phyloP scores from a whole-genome alignment of 169 alveolate species.

The Plasmodium berghei region DNA sequence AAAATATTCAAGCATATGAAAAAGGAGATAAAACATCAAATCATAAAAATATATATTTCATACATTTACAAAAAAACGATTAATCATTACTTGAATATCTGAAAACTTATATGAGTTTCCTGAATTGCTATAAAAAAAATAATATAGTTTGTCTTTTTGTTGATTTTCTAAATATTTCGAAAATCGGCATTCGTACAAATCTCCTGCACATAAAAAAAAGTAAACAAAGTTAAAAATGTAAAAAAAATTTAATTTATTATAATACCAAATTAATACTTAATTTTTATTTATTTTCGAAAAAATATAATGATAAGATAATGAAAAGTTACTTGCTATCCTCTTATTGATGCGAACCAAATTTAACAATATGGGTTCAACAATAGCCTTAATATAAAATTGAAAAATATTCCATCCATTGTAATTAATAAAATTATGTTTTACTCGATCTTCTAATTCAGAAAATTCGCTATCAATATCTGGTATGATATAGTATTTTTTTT shows the following conservation, averaged over 20 bases:
- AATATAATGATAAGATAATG: neutral
- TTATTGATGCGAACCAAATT: slow-evolving; percentile 49
- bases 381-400: slow-evolving; percentile 46
- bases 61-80: neutral
- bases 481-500: slow-evolving; percentile 45
- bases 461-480: slow-evolving; percentile 62
- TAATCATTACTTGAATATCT: slow-evolving; percentile 50
- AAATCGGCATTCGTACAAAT: slow-evolving; percentile 12
- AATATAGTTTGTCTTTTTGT: slow-evolving; percentile 37
- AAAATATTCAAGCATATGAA: neutral
- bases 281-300: neutral
- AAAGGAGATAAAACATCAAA: neutral
- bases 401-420: slow-evolving; percentile 38
- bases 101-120: slow-evolving; percentile 42
- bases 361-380: slow-evolving; percentile 63
- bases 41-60: neutral
- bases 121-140: slow-evolving; percentile 32
- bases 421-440: slow-evolving; percentile 15
- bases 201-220: slow-evolving; percentile 17
- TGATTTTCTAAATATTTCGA: slow-evolving; percentile 24
- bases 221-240: neutral
- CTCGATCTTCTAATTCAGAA: slow-evolving; percentile 28
- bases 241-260: neutral
- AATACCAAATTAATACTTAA: neutral
- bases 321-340: slow-evolving; percentile 23